phyloP scores from a whole-genome alignment of 2,329 filamentous ascomycete species.

The Sporothrix mexicana region DNA sequence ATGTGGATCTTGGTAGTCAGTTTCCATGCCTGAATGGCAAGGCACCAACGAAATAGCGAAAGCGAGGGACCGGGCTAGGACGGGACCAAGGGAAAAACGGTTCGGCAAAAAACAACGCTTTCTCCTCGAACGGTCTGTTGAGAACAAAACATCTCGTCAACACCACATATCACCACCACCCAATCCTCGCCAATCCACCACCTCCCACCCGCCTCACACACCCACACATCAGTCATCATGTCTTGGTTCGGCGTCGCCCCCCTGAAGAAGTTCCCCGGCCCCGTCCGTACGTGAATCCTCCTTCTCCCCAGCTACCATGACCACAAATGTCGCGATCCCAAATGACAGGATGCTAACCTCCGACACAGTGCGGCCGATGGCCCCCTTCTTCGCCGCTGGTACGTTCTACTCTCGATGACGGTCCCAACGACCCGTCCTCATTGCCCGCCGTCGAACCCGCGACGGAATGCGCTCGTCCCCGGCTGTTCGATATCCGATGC shows the following conservation, averaged over 20 bases:
- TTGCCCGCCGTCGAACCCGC: background rate
- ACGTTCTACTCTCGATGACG: conserved; percentile 51
- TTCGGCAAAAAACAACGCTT: conserved; percentile 32
- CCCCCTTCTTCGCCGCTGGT: conserved; percentile 94
- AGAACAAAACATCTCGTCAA: conserved; percentile 28
- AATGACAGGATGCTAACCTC: conserved; percentile 17
- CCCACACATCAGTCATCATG: conserved; percentile 62
- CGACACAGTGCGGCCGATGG: conserved; percentile 79
- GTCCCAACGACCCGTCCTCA: background rate
- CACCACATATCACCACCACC: background rate
- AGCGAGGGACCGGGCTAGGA: conserved; percentile 29
- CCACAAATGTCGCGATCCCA: background rate
- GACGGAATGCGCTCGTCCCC: background rate
- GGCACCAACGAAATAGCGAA: conserved; percentile 22
- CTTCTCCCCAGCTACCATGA: conserved; percentile 18
- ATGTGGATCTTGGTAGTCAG: no score
- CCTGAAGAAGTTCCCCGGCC: conserved; percentile 80
- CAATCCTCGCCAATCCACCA: conserved; percentile 13
- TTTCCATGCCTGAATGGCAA: conserved; percentile 24
- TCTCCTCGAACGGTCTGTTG: background rate
- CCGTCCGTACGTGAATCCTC: conserved; percentile 70
- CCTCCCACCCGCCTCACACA: background rate
- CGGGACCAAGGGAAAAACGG: conserved; percentile 33
- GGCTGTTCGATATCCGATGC: conserved; percentile 5
- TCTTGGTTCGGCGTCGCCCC: conserved; percentile 70